Base-by-base conservation (phyloP, 371 early-diverging fungal species). In the Lichtheimia corymbifera region DNA sequence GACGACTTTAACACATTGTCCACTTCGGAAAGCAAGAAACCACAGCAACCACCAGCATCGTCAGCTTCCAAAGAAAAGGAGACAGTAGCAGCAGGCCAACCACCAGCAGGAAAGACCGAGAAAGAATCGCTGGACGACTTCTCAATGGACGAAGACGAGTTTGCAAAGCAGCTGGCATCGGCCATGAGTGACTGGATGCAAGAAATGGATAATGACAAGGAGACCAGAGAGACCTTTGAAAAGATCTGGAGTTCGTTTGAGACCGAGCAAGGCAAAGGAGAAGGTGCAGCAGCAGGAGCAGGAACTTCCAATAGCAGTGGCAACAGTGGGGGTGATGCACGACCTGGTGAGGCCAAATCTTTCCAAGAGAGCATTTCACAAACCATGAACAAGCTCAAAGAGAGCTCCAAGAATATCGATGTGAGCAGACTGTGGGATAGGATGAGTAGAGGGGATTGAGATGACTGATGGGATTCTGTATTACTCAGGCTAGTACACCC, bases 361-460 rank as follows among this genome's bases (percentile, higher is more conserved):
- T 93, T 93, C 75, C 91, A 92, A 65, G 91, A 91, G 53, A 86
- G 83, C 20, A 92, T 93, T 65, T 83, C 86, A 27, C 86, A 91
- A 51, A 95, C 95, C 5, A 87, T 95, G 89, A 86, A 84, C 65
- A 93, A 93, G 57, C 76, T 96, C 15, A 86, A 90, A 64, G 89
- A 91, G 60, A 93, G 93, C 59, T 89, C 91, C 11, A 89, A 89
- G 24, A 83, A 91, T 60, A 90, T 87, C 18, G 88, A 92, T 68
- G 93, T 91, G 88, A 73, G 79, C 64, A n/a, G n/a, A n/a, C 40
- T 41, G 0, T 47, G 17, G 47, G 17, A n/a, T 17, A 11, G 12
- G 0, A 18, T 15, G 45, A 5, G 11, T 0, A 11, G 47, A n/a
- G 47, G 5, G 0, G 6, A 0, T n/a, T 12, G 14, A 47, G 35